These are phyloP conservation scores for Piromyces sp. DNA, from an alignment of 192 early-diverging fungal genomes.

Conservation along the genomic window DNA sequence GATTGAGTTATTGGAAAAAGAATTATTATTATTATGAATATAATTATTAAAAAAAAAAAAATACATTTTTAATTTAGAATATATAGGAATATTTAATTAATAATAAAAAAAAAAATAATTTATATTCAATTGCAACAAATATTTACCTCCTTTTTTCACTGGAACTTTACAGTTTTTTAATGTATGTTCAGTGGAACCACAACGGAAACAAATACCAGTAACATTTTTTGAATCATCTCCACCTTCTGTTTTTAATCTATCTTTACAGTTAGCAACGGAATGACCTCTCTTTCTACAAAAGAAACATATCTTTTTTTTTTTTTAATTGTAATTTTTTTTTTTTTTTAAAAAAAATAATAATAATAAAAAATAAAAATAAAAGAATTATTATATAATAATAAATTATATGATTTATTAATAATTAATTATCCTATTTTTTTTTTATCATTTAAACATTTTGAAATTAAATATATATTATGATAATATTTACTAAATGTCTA, in stretches of 20 bases:
- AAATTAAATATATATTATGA: neutral
- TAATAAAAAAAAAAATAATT: neutral
- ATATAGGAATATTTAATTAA: no score
- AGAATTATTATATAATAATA: no score
- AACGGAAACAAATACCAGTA: conserved; percentile 63
- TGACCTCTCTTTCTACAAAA: conserved; percentile 71
- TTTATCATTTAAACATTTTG: no score
- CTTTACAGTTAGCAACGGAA: conserved; percentile 64
- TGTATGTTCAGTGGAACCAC: conserved; percentile 69
- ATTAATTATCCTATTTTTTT: no score
- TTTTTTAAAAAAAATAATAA: no score
- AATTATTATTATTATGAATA: no score
- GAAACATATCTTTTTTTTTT: conserved; percentile 47
- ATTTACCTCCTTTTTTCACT: conserved; percentile 3
- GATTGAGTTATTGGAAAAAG: no score
- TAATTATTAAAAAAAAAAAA: neutral
- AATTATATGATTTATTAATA: no score
- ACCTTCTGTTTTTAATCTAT: conserved; percentile 2
- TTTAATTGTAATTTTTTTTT: no score
- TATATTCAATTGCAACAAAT: no score
- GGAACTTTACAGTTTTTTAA: conserved; percentile 53
- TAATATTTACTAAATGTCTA: neutral
- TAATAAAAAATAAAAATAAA: no score
- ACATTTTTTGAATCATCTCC: neutral
- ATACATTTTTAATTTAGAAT: no score